phyloP scores from a whole-genome alignment of 2,329 filamentous ascomycete genomes.

The Nemania abortiva region DNA sequence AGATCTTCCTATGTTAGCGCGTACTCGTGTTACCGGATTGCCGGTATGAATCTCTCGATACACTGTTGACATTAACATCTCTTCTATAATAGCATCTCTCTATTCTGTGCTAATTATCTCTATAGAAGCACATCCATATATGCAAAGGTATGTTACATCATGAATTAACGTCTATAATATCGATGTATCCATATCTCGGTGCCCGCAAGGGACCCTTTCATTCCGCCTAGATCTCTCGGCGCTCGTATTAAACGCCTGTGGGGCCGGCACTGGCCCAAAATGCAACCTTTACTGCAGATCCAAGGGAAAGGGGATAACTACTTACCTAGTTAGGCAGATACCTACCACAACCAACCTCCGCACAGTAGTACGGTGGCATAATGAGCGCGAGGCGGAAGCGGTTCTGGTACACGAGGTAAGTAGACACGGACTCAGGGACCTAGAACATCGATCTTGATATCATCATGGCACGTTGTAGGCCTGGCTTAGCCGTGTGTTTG shows the following conservation, averaged over 20 bases:
- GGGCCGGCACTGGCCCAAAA: slow-evolving; percentile 26
- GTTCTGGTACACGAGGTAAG: slow-evolving; percentile 28
- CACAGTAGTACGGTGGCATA: neutral
- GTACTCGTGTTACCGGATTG: neutral
- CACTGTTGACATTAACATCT: neutral
- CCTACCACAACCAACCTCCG: slow-evolving; percentile 5
- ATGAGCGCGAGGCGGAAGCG: slow-evolving; percentile 19
- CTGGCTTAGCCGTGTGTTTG: slow-evolving; percentile 31
- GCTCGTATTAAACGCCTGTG: slow-evolving; percentile 30
- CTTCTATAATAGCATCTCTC: neutral
- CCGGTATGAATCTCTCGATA: neutral
- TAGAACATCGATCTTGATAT: slow-evolving; percentile 24
- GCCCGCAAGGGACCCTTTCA: slow-evolving; percentile 17
- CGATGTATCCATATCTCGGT: slow-evolving; percentile 3
- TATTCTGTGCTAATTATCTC: neutral
- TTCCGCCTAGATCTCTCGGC: neutral
- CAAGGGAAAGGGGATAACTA: neutral
- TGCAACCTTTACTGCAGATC: slow-evolving; percentile 20
- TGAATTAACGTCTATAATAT: slow-evolving; percentile 5
- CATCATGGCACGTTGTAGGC: slow-evolving; percentile 37
- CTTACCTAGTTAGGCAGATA: too few relatives aligned
- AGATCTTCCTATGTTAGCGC: slow-evolving; percentile 8
- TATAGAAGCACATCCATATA: neutral
- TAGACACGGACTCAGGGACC: slow-evolving; percentile 23
- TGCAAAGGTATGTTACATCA: neutral